These are phyloP conservation scores for Fusarium sp. DNA, from an alignment of 2,329 filamentous ascomycete species.

Conservation along the genomic window DNA sequence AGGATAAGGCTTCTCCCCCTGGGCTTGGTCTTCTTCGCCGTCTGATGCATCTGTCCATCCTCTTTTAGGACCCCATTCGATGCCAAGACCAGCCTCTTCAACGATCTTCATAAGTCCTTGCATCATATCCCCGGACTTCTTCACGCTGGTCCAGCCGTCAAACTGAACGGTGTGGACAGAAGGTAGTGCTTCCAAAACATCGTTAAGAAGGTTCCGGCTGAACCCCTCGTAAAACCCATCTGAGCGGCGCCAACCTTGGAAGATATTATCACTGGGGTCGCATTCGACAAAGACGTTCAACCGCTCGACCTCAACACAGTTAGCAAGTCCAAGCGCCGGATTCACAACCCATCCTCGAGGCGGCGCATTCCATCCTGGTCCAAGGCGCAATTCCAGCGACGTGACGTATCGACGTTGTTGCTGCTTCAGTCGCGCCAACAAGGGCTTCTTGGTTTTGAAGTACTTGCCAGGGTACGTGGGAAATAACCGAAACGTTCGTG, in stretches of 20 bases:
- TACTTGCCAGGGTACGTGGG: constrained; percentile 73
- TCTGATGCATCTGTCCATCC: constrained; percentile 71
- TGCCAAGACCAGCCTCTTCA: constrained; percentile 60
- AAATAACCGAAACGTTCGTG: constrained; percentile 74
- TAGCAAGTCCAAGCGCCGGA: constrained; percentile 70
- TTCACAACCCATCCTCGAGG: constrained; percentile 79
- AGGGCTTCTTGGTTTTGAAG: constrained; percentile 79
- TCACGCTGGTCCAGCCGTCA: constrained; percentile 76
- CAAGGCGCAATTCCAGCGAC: constrained; percentile 76
- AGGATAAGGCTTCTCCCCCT: constrained; percentile 6
- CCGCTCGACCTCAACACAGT: constrained; percentile 70
- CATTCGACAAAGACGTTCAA: constrained; percentile 78
- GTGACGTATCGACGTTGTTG: constrained; percentile 71
- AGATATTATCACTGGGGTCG: constrained; percentile 76
- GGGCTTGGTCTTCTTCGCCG: constrained; percentile 24
- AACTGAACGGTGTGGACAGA: constrained; percentile 73
- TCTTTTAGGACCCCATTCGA: constrained; percentile 77
- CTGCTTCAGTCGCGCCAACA: constrained; percentile 74
- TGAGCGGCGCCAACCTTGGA: constrained; percentile 74
- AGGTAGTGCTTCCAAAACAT: constrained; percentile 69
- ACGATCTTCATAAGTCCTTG: constrained; percentile 68
- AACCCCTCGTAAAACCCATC: constrained; percentile 80
- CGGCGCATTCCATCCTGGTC: constrained; percentile 78
- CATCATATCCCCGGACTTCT: constrained; percentile 75
- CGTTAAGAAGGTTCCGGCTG: constrained; percentile 67